Conservation (phyloP, 2,329 filamentous ascomycete species). For the Penicillium hordei region DNA sequence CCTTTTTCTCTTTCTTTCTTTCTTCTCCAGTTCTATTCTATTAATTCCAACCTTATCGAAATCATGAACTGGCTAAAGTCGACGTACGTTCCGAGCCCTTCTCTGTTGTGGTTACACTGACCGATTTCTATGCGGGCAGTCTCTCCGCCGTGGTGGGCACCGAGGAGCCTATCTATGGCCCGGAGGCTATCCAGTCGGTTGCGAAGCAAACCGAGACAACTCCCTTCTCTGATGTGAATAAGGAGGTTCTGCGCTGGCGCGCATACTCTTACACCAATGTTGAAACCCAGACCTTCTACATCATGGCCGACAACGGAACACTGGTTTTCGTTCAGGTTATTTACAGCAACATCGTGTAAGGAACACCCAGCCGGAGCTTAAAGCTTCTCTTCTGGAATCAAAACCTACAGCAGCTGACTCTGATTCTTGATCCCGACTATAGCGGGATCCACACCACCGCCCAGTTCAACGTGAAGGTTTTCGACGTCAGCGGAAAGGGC, state of each 20-base stretch:
- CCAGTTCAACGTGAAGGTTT: conserved; percentile 94
- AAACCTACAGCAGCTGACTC: conserved; percentile 6
- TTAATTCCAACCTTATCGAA: not conserved
- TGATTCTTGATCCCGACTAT: conserved; percentile 18
- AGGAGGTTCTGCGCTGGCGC: conserved; percentile 79
- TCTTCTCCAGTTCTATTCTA: conserved; percentile 9
- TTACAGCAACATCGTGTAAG: conserved; percentile 95
- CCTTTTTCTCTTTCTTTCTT: conserved; percentile 20
- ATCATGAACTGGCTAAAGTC: conserved; percentile 97
- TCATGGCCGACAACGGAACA: conserved; percentile 74
- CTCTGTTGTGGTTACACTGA: conserved; percentile 18
- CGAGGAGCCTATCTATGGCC: conserved; percentile 92
- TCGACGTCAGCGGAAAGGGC: conserved; percentile 70
- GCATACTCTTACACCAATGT: conserved; percentile 81
- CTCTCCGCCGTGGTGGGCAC: conserved; percentile 83
- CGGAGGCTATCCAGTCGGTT: conserved; percentile 81
- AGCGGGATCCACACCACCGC: conserved; percentile 87
- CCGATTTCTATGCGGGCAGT: conserved; percentile 55
- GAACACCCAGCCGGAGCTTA: conserved; percentile 2
- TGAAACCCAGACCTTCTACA: conserved; percentile 93
- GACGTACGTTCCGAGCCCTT: conserved; percentile 60
- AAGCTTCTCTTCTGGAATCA: not conserved
- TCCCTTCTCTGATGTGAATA: conserved; percentile 76
- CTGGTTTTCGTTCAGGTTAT: conserved; percentile 85
- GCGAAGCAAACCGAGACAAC: conserved; percentile 74